Conservation (phyloP, 2,329 filamentous ascomycete species). For the Calonectria fujianensis region DNA sequence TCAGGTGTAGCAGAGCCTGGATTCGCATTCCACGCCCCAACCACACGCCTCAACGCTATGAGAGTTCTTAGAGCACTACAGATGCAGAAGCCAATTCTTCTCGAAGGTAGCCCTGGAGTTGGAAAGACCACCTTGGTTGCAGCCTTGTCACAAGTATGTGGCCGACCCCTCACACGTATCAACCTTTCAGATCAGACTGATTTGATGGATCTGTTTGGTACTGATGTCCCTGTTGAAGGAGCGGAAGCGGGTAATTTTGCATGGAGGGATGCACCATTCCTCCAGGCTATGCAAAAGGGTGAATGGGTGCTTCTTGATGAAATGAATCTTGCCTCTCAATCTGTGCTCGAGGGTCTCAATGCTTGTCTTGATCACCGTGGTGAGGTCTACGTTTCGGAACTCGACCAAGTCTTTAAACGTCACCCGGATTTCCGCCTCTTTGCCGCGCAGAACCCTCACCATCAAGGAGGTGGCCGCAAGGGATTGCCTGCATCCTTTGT, state of each 20-base stretch:
- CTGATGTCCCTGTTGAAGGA: slow-evolving; percentile 96
- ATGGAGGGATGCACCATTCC: slow-evolving; percentile 96
- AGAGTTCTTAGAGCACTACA: slow-evolving; percentile 92
- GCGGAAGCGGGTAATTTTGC: slow-evolving; percentile 92
- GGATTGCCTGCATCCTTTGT: slow-evolving; percentile 96
- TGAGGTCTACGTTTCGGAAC: slow-evolving; percentile 94
- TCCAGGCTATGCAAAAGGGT: slow-evolving; percentile 96
- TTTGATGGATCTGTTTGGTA: slow-evolving; percentile 97
- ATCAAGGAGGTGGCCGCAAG: slow-evolving; percentile 96
- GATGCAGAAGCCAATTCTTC: slow-evolving; percentile 90
- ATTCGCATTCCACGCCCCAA: slow-evolving; percentile 88
- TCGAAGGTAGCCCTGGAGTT: slow-evolving; percentile 98
- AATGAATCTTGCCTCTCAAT: slow-evolving; percentile 99
- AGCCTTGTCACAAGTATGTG: slow-evolving; percentile 86
- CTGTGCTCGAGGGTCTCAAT: slow-evolving; percentile 95
- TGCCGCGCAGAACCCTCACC: slow-evolving; percentile 97
- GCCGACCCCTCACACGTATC: slow-evolving; percentile 90
- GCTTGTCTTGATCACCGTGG: slow-evolving; percentile 97
- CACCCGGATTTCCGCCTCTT: slow-evolving; percentile 96
- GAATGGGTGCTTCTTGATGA: slow-evolving; percentile 98
- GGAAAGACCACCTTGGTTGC: slow-evolving; percentile 96
- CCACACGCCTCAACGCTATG: slow-evolving; percentile 92
- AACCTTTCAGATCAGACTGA: slow-evolving; percentile 99
- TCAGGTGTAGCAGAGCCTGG: slow-evolving; percentile 61
- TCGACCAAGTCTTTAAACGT: slow-evolving; percentile 94